phyloP scores from a whole-genome alignment of 148 eudicot species.

The Diospyros lotus region DNA sequence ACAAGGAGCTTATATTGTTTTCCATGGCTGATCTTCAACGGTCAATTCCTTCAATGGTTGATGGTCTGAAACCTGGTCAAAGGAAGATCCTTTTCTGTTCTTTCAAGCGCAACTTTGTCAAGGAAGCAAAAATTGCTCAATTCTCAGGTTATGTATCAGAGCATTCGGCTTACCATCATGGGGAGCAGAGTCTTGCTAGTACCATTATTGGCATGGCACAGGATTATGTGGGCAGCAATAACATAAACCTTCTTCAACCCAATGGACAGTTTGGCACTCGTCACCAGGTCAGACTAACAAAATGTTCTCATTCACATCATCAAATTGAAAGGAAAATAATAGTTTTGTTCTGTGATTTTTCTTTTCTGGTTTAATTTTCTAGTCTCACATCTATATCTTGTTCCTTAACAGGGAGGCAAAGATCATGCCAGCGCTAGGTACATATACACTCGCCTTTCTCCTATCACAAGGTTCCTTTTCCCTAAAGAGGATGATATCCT shows the following conservation, averaged over 20 bases:
- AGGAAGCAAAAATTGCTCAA: constrained; percentile 74
- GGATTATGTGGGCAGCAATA: constrained; percentile 82
- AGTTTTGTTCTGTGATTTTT: neutral
- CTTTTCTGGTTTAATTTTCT: neutral
- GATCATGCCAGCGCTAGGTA: constrained; percentile 94
- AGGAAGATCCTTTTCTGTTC: constrained; percentile 87
- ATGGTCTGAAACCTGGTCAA: constrained; percentile 98
- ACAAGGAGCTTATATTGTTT: constrained; percentile 87
- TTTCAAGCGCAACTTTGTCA: constrained; percentile 64
- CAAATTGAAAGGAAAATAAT: neutral
- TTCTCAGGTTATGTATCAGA: constrained; percentile 90
- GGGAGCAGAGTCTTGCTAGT: constrained; percentile 76
- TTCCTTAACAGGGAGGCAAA: constrained; percentile 75
- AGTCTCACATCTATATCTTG: neutral
- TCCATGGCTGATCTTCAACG: constrained; percentile 92
- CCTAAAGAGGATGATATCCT: constrained; percentile 81
- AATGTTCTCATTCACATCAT: neutral
- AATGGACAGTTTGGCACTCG: constrained; percentile 92
- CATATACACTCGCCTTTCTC: constrained; percentile 55
- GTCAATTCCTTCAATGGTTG: constrained; percentile 90
- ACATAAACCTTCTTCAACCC: constrained; percentile 74
- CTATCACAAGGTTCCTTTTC: constrained; percentile 60
- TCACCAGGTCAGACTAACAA: constrained; percentile 35
- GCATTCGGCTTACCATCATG: constrained; percentile 94
- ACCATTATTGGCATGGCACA: constrained; percentile 98